phyloP scores from a whole-genome alignment of 495 filamentous ascomycete species.

The Tuber melanosporum region DNA sequence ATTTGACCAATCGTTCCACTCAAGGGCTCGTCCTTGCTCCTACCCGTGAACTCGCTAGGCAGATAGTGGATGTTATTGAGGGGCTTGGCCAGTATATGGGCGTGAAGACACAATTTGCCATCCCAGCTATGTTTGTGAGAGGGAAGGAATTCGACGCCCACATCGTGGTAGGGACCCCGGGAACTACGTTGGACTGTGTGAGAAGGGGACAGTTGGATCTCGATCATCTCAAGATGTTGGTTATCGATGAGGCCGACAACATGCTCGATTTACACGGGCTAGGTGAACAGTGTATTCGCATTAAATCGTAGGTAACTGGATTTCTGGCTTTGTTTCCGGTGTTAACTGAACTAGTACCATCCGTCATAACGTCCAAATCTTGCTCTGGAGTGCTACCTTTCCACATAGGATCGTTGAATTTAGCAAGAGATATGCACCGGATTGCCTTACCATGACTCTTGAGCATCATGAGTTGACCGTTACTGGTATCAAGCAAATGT shows the following conservation, averaged over 20 bases:
- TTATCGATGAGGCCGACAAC: conserved; percentile 92
- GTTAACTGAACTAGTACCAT: conserved; percentile 18
- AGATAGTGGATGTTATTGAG: conserved; percentile 77
- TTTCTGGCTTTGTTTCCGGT: neutral
- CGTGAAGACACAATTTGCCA: conserved; percentile 61
- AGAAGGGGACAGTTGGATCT: conserved; percentile 60
- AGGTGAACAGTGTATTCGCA: conserved; percentile 86
- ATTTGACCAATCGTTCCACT: conserved; percentile 53
- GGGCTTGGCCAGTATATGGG: conserved; percentile 74
- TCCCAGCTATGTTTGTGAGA: conserved; percentile 63
- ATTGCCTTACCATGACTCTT: conserved; percentile 82
- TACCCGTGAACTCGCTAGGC: conserved; percentile 87
- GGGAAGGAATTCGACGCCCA: conserved; percentile 58
- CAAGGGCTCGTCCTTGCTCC: conserved; percentile 91
- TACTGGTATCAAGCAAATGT: conserved; percentile 92
- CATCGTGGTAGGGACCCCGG: conserved; percentile 89
- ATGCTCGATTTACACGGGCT: conserved; percentile 92
- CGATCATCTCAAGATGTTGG: conserved; percentile 62
- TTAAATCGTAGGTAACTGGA: conserved; percentile 59
- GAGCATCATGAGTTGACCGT: conserved; percentile 87
- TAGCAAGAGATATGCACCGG: conserved; percentile 70
- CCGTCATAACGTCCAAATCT: conserved; percentile 57
- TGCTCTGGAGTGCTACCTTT: conserved; percentile 98
- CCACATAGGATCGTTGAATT: conserved; percentile 73
- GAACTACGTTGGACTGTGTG: conserved; percentile 82